Conservation (phyloP, 129 eudicot genomes). For the Saposhnikovia divaricata region DNA sequence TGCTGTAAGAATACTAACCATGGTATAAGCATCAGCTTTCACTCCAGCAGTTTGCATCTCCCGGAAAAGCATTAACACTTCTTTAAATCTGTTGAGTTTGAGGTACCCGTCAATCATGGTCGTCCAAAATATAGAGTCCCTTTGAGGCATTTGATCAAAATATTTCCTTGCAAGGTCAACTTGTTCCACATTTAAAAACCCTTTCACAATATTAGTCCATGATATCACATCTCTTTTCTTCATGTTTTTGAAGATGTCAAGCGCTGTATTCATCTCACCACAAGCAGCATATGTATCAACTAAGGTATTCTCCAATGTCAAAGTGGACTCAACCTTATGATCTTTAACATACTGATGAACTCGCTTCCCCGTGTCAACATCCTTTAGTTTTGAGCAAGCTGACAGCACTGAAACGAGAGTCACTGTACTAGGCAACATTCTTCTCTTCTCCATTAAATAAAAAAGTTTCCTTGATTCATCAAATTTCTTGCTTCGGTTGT, state of each 20-base stretch:
- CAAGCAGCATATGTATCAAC: constrained; percentile 34
- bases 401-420: constrained; percentile 45
- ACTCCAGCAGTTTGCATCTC: constrained; percentile 38
- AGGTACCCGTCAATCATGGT: constrained; percentile 46
- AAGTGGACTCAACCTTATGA: constrained; percentile 19
- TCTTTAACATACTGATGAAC: constrained; percentile 26
- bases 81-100: constrained; percentile 29
- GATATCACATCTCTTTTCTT: constrained; percentile 33
- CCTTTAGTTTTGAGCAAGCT: constrained; percentile 40
- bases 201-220: constrained; percentile 35
- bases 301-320: constrained; percentile 38
- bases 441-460: constrained; percentile 27
- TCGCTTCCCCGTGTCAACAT: constrained; percentile 17
- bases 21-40: constrained; percentile 43
- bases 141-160: constrained; percentile 44
- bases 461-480: constrained; percentile 32
- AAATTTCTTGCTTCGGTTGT: constrained; percentile 31
- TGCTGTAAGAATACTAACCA: constrained; percentile 44
- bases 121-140: constrained; percentile 49
- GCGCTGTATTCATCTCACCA: constrained; percentile 33
- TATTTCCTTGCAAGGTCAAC: constrained; percentile 34
- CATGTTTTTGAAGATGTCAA: constrained; percentile 29
- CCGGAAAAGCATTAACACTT: constrained; percentile 33
- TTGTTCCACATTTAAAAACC: constrained; percentile 34
- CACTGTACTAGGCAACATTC: constrained; percentile 30